Conservation (phyloP, 2,329 filamentous ascomycete species). For the Metarhizium humberi region DNA sequence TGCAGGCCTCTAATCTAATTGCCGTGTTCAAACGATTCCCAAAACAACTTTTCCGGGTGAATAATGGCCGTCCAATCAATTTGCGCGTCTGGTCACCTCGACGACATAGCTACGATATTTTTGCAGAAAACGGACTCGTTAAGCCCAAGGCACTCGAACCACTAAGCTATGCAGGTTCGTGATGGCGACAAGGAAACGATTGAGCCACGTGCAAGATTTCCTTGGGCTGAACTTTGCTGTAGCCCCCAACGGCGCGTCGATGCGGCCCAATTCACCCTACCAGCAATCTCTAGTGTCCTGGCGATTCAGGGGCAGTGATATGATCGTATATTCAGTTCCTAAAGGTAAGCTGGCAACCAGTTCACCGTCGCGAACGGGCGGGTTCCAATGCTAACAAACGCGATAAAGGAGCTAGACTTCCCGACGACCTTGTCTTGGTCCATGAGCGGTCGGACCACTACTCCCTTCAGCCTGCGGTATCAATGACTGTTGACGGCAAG, state of each 20-base stretch:
- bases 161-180: constrained; percentile 5
- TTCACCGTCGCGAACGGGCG: accelerated
- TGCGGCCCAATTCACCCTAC: constrained; percentile 12
- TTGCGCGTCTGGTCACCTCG: constrained; percentile 7
- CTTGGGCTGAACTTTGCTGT: too few species aligned
- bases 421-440: constrained; percentile 11
- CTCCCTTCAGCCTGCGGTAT: constrained; percentile 11
- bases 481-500: constrained; percentile 8
- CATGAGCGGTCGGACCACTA: constrained; percentile 15
- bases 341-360: constrained; percentile 3
- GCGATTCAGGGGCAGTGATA: constrained; percentile 8
- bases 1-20: neutral
- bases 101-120: constrained; percentile 5
- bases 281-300: constrained; percentile 10
- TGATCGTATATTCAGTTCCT: constrained; percentile 9
- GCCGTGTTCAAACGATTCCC: constrained; percentile 5
- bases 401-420: constrained; percentile 10
- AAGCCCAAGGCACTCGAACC: constrained; percentile 6
- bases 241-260: constrained; percentile 15
- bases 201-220: too few species aligned
- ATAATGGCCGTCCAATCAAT: constrained; percentile 5
- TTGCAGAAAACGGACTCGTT: neutral
- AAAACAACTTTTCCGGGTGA: constrained; percentile 9
- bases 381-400: neutral
- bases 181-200: neutral